phyloP scores from a whole-genome alignment of 768 basidiomycete genomes.

The Hericium alpestre region DNA sequence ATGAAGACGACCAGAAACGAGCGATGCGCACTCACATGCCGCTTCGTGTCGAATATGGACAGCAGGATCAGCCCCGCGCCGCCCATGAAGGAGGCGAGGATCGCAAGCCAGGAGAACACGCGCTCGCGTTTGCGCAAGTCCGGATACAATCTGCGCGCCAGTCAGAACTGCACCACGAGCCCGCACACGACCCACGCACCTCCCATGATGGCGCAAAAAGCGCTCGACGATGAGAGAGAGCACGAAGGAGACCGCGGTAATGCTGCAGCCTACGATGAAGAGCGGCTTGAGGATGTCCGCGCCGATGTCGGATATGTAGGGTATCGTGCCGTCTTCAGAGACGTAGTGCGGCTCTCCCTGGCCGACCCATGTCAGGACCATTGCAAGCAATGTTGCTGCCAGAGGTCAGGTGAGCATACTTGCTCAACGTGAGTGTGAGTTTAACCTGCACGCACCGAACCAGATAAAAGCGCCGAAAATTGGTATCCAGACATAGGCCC shows the following conservation, averaged over 20 bases:
- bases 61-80: slow-evolving; percentile 57
- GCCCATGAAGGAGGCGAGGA: slow-evolving; percentile 51
- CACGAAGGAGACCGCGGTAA: slow-evolving; percentile 55
- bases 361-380: slow-evolving; percentile 65
- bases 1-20: slow-evolving; percentile 65
- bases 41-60: slow-evolving; percentile 60
- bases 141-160: slow-evolving; percentile 38
- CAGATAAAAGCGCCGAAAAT: slow-evolving; percentile 50
- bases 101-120: slow-evolving; percentile 44
- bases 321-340: slow-evolving; percentile 44
- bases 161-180: not conserved
- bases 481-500: slow-evolving; percentile 59
- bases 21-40: slow-evolving; percentile 40
- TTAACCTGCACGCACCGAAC: slow-evolving; percentile 36
- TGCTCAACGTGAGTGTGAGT: not conserved
- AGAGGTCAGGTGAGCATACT: not conserved
- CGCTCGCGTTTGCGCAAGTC: slow-evolving; percentile 48
- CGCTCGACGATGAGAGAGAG: slow-evolving; percentile 52
- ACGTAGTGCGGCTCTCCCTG: slow-evolving; percentile 51
- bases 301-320: slow-evolving; percentile 76
- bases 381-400: slow-evolving; percentile 48
- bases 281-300: slow-evolving; percentile 66
- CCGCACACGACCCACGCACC: slow-evolving; percentile 27
- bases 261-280: slow-evolving; percentile 53
- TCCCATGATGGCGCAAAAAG: slow-evolving; percentile 51